phyloP scores from a whole-genome alignment of 257 asterid genomes.

The Scutellaria barbata region DNA sequence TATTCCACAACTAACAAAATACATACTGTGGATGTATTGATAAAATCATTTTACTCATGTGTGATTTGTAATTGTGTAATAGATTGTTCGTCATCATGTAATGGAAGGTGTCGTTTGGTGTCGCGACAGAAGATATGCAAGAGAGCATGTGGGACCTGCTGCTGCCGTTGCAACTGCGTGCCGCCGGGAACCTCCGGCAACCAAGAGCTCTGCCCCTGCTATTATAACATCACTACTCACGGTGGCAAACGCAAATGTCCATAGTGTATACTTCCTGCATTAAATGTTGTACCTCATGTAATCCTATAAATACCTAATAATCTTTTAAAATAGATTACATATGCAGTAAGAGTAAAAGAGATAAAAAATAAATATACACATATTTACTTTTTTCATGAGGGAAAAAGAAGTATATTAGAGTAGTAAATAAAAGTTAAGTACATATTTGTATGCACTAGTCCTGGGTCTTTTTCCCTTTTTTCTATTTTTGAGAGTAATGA shows the following conservation, averaged over 20 bases:
- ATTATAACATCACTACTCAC: slow-evolving; percentile 56
- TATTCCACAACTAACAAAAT: too few relatives aligned
- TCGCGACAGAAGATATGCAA: slow-evolving; percentile 45
- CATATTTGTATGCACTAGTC: too few relatives aligned
- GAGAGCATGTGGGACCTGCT: slow-evolving; percentile 64
- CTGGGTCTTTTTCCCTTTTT: too few relatives aligned
- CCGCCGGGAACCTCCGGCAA: slow-evolving; percentile 69
- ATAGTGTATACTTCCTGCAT: slow-evolving; percentile 7
- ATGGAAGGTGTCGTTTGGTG: slow-evolving; percentile 44
- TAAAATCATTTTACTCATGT: too few relatives aligned
- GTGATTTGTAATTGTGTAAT: neutral
- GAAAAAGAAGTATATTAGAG: too few relatives aligned
- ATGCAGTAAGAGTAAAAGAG: too few relatives aligned
- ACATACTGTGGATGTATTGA: too few relatives aligned
- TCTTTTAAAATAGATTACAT: too few relatives aligned
- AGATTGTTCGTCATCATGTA: slow-evolving; percentile 54
- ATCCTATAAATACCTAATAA: neutral
- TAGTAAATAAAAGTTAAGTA: too few relatives aligned
- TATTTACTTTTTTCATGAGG: too few relatives aligned
- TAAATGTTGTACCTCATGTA: neutral
- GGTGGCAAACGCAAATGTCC: slow-evolving; percentile 64
- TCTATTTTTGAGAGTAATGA: too few relatives aligned
- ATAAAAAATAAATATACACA: too few relatives aligned
- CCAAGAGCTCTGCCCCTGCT: slow-evolving; percentile 56
- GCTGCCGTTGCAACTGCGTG: slow-evolving; percentile 57